These are phyloP conservation scores for Ophryocystis elektroscirrha DNA, from an alignment of 169 alveolate genomes.

Conservation along the genomic window DNA sequence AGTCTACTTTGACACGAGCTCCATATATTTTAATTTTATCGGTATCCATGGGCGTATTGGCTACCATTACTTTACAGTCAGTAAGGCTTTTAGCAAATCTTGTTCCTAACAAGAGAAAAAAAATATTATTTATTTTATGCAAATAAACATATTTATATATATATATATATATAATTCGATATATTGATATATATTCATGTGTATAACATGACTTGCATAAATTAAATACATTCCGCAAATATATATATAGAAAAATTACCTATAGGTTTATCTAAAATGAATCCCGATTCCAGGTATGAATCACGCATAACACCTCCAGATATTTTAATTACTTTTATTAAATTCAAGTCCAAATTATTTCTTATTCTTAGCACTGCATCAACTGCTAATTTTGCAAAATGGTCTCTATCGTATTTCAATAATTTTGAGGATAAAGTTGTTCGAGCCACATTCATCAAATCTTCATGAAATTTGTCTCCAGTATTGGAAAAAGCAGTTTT, in stretches of 20 bases:
- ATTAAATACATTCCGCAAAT: too few species aligned
- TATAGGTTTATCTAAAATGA: constrained; percentile 80
- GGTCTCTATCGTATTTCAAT: constrained; percentile 72
- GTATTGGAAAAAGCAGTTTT: constrained; percentile 51
- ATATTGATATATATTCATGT: too few species aligned
- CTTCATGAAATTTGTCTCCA: constrained; percentile 55
- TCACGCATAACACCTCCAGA: constrained; percentile 90
- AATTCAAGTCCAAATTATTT: constrained; percentile 49
- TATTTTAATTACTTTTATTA: constrained; percentile 76
- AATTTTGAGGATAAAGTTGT: constrained; percentile 93
- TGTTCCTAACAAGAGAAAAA: neutral
- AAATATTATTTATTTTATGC: too few species aligned
- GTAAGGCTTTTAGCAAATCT: constrained; percentile 9
- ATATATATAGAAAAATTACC: constrained; percentile 31
- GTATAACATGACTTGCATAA: too few species aligned
- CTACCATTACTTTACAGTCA: constrained; percentile 65
- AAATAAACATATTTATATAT: too few species aligned
- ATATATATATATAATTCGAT: too few species aligned
- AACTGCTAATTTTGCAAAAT: constrained; percentile 81
- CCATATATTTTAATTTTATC: constrained; percentile 98
- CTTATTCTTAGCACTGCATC: constrained; percentile 83
- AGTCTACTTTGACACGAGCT: constrained; percentile 84
- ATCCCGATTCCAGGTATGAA: constrained; percentile 93
- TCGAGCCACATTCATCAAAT: constrained; percentile 75
- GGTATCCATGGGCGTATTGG: constrained; percentile 98